Evolutionary conservation across 352 stramenopile genomes (phyloP), one percentile per base, ranked within the genome.

Genomic region (Globisporangium splendens): DNA sequence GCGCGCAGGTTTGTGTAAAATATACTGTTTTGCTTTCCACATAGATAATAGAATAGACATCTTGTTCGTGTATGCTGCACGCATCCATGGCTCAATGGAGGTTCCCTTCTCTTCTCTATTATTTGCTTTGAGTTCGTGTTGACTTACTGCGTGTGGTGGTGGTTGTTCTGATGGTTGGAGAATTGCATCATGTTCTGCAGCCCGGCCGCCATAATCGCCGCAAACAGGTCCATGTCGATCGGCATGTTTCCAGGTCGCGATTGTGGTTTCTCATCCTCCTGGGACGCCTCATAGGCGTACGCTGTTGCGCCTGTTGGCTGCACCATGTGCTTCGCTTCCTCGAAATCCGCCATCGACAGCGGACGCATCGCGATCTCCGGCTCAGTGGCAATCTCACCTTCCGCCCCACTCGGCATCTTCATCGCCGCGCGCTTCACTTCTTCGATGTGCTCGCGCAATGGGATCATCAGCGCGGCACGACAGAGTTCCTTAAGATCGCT

Each of bases 401-500:
- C 39, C 11, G 3, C 20, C 12, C 18, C 17, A 41, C 8, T 22
- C 10, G 13, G 21, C 57, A 72, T 70, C 46, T 65, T 64, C 3
- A 43, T 28, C 10, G 63, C 66, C 42, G 72, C 61, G 35, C 83
- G 68, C 14, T 72, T 68, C 24, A 86, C 75, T 28, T 70, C 61
- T 43, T 87, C 83, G 60, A 96, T 89, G 63, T 94, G 81, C 56
- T 95, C 87, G 33, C 85, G 83, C 57, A 96, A 59, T 1, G 87
- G 85, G 59, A 96, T 91, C 85, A 96, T 94, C 18, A 95, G 70
- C 13, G 87, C 85, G 17, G 87, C 87, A 21, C 85, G 81, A 72
- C 87, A 96, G 50, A 96, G 66, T 59, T 96, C 87, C 68, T 96
- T 96, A 24, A 99, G 70, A 68, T 99, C 96, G 55, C 93, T 98